Evolutionary conservation across 1,139 yeast genomes (phyloP), one percentile per base, ranked within the genome.

Genomic region (Taphrina deformans): DNA sequence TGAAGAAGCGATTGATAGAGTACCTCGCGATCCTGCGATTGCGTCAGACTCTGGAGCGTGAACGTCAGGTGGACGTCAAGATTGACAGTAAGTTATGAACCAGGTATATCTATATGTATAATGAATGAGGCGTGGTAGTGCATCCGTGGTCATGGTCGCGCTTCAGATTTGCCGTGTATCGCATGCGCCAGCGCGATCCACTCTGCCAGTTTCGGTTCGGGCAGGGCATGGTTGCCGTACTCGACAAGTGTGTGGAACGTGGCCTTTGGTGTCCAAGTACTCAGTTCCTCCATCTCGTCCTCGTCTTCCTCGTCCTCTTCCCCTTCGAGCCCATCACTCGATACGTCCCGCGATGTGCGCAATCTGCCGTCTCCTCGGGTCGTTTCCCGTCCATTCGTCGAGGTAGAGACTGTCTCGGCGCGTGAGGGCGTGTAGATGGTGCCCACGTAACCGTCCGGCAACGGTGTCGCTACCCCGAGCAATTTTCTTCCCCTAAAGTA

Each of bases 11-110:
- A 63, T 80, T 91, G 64, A 75, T 91, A 52, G 96, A 92, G 74
- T 90, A 89, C 72, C 78, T 89, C 61, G 91, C 93, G 9, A 92
- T 90, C 12, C 77, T 89, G 71, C 87, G 88, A 69, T 79, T 89
- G 48, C 83, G 86, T 24, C 61, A 62, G 29, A 59, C 55, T 31
- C 56, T 59, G 23, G 63, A 55, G 38, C 35, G 38, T 5, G 60
- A 61, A 61, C 56, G 55, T 10, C 29, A 48, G 24, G 53, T 38
- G 12, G 45, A 45, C n/a, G 55, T 51, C 55, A 51, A 33, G 41
- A 31, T 51, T 21, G 55, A 51, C n/a, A 51, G 55, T 26, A 51
- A 51, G 44, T 33, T 51, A 16, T 51, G 53, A 48, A 21, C 18
- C 14, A 44, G 2, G 0, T 3, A 12, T 14, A 38, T 2, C 41